These are phyloP conservation scores for Backusella luteola DNA, from an alignment of 192 early-diverging fungal genomes.

Conservation along the genomic window DNA sequence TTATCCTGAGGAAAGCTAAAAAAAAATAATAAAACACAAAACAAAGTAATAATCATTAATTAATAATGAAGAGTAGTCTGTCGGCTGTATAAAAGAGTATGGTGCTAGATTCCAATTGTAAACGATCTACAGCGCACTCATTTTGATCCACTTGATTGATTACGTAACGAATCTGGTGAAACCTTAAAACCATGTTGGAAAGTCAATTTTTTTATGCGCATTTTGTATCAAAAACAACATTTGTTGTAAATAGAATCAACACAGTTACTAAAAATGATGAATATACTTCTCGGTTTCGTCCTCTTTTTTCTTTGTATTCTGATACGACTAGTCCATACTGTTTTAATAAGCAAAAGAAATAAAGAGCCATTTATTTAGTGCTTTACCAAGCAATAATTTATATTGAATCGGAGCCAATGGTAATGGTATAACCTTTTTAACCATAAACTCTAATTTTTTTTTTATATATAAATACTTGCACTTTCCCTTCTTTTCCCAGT, in stretches of 20 bases:
- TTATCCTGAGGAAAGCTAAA: background rate
- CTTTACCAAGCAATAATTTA: background rate
- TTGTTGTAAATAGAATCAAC: too few species aligned
- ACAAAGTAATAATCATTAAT: too few species aligned
- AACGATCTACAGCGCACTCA: background rate
- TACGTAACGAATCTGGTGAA: background rate
- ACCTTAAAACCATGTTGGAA: background rate
- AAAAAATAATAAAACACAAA: background rate
- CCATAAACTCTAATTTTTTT: background rate
- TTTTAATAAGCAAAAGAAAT: too few species aligned
- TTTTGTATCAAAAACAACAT: background rate
- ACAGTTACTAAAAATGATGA: too few species aligned
- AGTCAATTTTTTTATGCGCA: background rate
- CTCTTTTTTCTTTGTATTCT: too few species aligned
- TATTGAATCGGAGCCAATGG: conserved; percentile 7
- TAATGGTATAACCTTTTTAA: background rate
- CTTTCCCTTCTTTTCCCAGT: background rate
- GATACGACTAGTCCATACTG: too few species aligned
- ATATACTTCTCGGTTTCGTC: too few species aligned
- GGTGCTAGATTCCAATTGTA: background rate
- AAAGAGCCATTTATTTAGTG: background rate
- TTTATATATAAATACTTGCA: background rate
- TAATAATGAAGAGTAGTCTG: background rate
- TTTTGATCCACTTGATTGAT: background rate
- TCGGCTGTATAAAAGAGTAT: background rate